Evolutionary conservation across 257 asterid species (phyloP).

Genomic region (Capsicum rhomboideum): DNA sequence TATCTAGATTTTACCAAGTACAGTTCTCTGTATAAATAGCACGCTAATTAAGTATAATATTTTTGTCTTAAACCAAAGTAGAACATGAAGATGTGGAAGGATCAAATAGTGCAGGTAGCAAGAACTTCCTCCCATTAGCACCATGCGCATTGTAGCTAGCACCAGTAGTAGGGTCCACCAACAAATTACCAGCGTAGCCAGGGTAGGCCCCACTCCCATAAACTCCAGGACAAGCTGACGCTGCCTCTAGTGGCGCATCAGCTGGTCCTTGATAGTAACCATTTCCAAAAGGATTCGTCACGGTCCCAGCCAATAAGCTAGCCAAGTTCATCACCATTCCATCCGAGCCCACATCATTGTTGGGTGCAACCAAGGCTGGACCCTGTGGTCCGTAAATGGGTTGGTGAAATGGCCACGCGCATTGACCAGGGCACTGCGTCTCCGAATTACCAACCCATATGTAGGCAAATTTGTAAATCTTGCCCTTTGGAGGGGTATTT

Average conservation of each 20-base stretch:
- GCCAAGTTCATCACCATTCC: constrained; percentile 39
- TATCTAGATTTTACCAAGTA: neutral
- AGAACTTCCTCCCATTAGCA: constrained; percentile 29
- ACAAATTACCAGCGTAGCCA: constrained; percentile 45
- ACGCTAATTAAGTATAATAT: neutral
- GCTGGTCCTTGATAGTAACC: constrained; percentile 49
- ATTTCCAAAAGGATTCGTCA: constrained; percentile 46
- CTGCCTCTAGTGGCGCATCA: constrained; percentile 51
- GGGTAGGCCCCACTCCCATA: constrained; percentile 56
- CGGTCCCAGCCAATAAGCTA: constrained; percentile 45
- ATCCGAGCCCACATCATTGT: constrained; percentile 44
- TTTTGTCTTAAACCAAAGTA: constrained; percentile 27
- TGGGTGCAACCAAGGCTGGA: constrained; percentile 41
- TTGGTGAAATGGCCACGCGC: constrained; percentile 64
- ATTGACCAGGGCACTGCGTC: constrained; percentile 42
- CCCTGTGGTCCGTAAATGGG: constrained; percentile 54
- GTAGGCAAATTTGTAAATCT: constrained; percentile 39
- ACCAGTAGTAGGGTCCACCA: constrained; percentile 46
- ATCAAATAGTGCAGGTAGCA: constrained; percentile 45
- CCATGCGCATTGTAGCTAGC: constrained; percentile 59
- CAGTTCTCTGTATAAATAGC: neutral
- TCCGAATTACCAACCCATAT: constrained; percentile 59
- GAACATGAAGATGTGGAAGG: constrained; percentile 39
- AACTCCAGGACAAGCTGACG: constrained; percentile 52
- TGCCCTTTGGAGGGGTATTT: constrained; percentile 6